Evolutionary conservation across 75 land plant species (phyloP), one percentile per base, ranked within the genome.

Genomic region (Pinus taeda): DNA sequence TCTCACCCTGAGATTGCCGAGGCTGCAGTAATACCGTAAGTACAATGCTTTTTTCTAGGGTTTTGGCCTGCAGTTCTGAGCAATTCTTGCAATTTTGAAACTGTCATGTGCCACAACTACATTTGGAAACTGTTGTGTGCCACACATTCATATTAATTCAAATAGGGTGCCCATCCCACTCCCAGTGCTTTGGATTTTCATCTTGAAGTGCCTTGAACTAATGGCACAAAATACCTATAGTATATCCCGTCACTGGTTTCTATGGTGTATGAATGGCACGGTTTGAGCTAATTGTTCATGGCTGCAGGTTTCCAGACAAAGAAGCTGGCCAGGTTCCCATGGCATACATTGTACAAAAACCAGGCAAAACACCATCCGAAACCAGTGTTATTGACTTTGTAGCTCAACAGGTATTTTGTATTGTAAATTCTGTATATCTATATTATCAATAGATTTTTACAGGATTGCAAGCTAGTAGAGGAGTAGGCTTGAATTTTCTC

Each of bases 271-370:
- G 55, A 49, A 49, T 9, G 12, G 12, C 12, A 49, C 2, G 11
- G 55, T 49, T 49, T 37, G 53, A 69, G 29, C 26, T 78, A 33
- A 37, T 57, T 45, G 57, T 33, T 1, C 49, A 18, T 73, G 53
- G 29, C 53, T 76, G 63, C 85, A 93, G 95, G 65, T 85, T 81
- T 56, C 91, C 95, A 4, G 95, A 93, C 59, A 77, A 81, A 49
- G 90, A 85, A 73, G 93, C 78, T 12, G 95, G 93, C 15, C 93
- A 93, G 60, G 81, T 58, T 74, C 95, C 95, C n/a, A 91, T 91
- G 92, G 95, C 91, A 22, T 93, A 88, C 33, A 78, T 93, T 15
- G 93, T 87, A 57, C 85, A 82, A 49, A 88, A 91, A 77, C 60
- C 77, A 20, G 88, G 85, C 36, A 80, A 82, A 53, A 49, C 62